Percentiles rank a stretch among this genome's conserved stretches.
Conservation (phyloP, 1,284 basidiomycete species). For the Leccinum subrobustum region DNA sequence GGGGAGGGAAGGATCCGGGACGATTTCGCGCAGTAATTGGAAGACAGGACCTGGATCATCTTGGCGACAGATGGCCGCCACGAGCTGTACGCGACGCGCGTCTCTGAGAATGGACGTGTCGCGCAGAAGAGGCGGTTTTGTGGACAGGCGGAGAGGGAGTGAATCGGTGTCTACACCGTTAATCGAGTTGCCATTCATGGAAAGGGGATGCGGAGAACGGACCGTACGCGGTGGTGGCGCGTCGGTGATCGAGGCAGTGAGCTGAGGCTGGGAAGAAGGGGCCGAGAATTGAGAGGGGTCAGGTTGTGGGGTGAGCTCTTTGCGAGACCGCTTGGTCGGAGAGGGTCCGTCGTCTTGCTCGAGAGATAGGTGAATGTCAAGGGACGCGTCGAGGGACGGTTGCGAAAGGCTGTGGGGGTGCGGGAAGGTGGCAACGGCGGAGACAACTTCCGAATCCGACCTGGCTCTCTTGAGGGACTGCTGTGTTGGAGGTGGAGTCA, state of each 20-base stretch:
- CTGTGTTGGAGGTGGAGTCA: constrained; percentile 55
- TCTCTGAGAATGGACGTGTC: constrained; percentile 66
- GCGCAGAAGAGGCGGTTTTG: constrained; percentile 62
- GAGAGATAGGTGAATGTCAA: constrained; percentile 44
- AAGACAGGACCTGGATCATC: constrained; percentile 66
- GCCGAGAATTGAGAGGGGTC: constrained; percentile 20
- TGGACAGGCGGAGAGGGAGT: constrained; percentile 59
- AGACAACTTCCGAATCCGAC: constrained; percentile 43
- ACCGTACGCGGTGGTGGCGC: constrained; percentile 30
- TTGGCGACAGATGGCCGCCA: constrained; percentile 62
- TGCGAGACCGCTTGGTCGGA: constrained; percentile 64
- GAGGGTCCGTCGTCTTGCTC: constrained; percentile 58
- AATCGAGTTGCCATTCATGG: constrained; percentile 35
- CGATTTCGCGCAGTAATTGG: constrained; percentile 62
- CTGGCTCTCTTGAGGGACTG: constrained; percentile 46
- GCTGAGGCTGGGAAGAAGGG: constrained; percentile 19
- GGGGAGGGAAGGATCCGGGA: constrained; percentile 41
- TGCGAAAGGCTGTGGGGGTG: constrained; percentile 26
- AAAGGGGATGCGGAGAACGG: constrained; percentile 32
- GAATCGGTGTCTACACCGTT: constrained; percentile 37
- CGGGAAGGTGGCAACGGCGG: constrained; percentile 15
- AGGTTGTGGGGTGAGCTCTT: constrained; percentile 43
- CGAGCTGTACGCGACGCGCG: constrained; percentile 55
- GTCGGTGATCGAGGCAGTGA: constrained; percentile 18
- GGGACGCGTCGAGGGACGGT: constrained; percentile 43